Evolutionary conservation across 495 filamentous ascomycete genomes (phyloP), one percentile per base, ranked within the genome.

Genomic region (Xylaria cubensis): DNA sequence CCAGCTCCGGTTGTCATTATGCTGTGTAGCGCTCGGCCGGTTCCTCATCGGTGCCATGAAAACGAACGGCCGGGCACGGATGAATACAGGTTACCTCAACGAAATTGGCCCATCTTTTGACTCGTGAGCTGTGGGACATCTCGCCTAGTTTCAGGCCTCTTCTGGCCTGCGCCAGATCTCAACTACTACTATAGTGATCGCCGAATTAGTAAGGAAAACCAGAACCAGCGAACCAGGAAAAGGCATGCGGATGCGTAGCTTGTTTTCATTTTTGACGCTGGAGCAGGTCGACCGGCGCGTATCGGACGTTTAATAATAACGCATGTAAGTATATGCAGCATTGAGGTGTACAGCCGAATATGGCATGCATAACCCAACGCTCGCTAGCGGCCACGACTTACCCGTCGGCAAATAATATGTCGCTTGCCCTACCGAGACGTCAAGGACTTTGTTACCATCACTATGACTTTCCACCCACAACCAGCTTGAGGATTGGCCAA

Each of bases 261-360:
- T 64, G 61, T 44, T 64, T 42, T 24, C n/a, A 13, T 64, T 29
- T 29, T 44, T 26, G 61, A 24, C 17, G 39, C 61, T 64, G 61
- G 12, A 51, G 26, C 24, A 50, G 19, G 24, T 26, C 36, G 39
- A 26, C 61, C 39, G 39, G 61, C 61, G 61, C 61, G 63, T 32
- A 65, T 44, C 61, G 63, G 63, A 65, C 42, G 63, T 48, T 50
- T 65, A 65, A 48, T 65, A 65, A 65, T 48, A 67, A 46, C 53
- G 53, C 56, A 69, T 44, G n/a, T 39, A 39, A 39, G 36, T 62
- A 56, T 59, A 69, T 59, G 56, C 53, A 69, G 36, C 67, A 59
- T 59, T 59, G n/a, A 69, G 66, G 48, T 69, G 56, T 62, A 62
- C 67, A 69, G 67, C 67, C 67, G 55, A 69, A 69, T 69, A 69